Conservation (phyloP, 2,329 filamentous ascomycete species). For the Dactylellina drechsleri region DNA sequence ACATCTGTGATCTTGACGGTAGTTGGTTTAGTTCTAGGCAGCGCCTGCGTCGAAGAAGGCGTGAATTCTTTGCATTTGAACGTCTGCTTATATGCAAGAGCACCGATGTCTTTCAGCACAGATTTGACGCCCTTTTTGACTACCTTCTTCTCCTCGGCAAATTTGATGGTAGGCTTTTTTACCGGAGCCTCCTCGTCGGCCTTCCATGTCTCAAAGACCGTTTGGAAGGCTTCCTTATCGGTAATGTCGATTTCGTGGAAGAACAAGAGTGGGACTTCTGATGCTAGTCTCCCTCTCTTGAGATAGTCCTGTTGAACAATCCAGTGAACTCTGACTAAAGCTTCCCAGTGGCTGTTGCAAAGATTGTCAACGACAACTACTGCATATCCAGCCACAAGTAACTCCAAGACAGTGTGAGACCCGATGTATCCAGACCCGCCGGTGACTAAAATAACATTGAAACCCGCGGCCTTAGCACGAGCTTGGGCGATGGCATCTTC, state of each 20-base stretch:
- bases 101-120: conserved; percentile 61
- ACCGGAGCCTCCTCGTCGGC: not conserved
- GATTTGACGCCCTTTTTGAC: conserved; percentile 54
- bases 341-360: conserved; percentile 62
- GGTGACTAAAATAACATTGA: conserved; percentile 64
- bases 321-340: conserved; percentile 56
- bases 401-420: conserved; percentile 68
- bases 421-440: conserved; percentile 69
- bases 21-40: conserved; percentile 60
- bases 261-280: conserved; percentile 56
- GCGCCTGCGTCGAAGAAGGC: conserved; percentile 62
- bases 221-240: conserved; percentile 54
- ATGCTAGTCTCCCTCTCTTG: conserved; percentile 36
- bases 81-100: conserved; percentile 60
- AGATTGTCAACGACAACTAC: conserved; percentile 66
- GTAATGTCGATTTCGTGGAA: conserved; percentile 59
- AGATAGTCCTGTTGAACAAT: conserved; percentile 55
- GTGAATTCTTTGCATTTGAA: conserved; percentile 62
- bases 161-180: conserved; percentile 36
- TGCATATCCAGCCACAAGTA: conserved; percentile 68
- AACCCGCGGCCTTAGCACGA: conserved; percentile 29
- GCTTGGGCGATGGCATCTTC: conserved; percentile 39
- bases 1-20: conserved; percentile 70
- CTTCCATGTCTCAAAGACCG: conserved; percentile 57
- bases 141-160: conserved; percentile 23